These are phyloP conservation scores for Talaromyces thailandensis DNA, from an alignment of 495 filamentous ascomycete genomes.

Conservation along the genomic window DNA sequence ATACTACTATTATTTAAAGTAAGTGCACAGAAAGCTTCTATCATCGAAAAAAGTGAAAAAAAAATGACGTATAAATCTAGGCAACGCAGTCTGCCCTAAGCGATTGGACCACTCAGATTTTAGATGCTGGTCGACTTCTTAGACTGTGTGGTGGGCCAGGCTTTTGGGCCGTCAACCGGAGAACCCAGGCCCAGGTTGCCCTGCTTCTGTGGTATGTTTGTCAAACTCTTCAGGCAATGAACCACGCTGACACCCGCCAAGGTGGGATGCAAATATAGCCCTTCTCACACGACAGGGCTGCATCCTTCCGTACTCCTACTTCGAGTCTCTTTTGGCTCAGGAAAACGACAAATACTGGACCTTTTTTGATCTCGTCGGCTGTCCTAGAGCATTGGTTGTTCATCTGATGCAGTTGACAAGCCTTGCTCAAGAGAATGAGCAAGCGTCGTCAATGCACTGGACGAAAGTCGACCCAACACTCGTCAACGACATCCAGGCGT, in stretches of 20 bases:
- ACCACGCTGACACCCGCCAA: not conserved
- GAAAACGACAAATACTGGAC: conserved; percentile 14
- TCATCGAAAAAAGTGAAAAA: not conserved
- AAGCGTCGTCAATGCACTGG: conserved; percentile 17
- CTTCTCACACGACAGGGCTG: conserved; percentile 16
- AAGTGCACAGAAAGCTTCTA: not conserved
- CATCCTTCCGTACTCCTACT: conserved; percentile 13
- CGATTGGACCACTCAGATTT: conserved; percentile 9
- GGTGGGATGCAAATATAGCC: conserved; percentile 22
- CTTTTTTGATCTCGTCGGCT: conserved; percentile 21
- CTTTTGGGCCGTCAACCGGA: conserved; percentile 2
- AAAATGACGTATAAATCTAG: not conserved
- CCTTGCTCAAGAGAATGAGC: conserved; percentile 14
- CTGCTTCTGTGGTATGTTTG: conserved; percentile 19
- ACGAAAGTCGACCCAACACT: conserved; percentile 15
- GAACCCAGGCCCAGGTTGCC: conserved; percentile 15
- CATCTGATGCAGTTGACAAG: conserved; percentile 14
- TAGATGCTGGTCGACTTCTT: conserved; percentile 8
- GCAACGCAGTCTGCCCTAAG: conserved; percentile 12
- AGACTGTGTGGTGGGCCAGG: conserved; percentile 8
- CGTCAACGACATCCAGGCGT: conserved; percentile 11
- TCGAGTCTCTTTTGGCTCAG: conserved; percentile 9
- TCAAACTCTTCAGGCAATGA: not conserved
- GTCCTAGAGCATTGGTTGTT: conserved; percentile 14
- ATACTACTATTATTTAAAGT: conserved; percentile 15